phyloP scores from a whole-genome alignment of 2,329 filamentous ascomycete species.

The Ophiocordyceps sinensis region DNA sequence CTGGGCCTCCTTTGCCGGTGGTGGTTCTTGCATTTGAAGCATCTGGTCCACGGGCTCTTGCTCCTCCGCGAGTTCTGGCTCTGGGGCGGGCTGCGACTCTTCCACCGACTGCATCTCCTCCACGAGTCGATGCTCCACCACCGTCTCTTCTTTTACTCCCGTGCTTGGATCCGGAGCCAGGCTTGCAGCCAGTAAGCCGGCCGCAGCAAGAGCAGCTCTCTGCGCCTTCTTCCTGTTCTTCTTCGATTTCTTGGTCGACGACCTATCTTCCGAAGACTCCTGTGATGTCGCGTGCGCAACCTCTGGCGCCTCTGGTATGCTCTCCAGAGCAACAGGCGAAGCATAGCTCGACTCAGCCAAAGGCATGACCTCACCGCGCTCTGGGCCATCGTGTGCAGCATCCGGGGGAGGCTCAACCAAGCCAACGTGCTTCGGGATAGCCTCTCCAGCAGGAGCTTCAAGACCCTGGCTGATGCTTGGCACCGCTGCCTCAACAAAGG shows the following conservation, averaged over 20 bases:
- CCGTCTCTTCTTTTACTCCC: background rate
- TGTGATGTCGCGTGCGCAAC: slow-evolving; percentile 1
- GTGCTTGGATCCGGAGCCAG: background rate
- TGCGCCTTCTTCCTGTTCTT: slow-evolving; percentile 23
- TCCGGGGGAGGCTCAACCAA: background rate
- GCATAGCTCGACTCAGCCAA: background rate
- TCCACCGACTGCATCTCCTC: too few relatives aligned
- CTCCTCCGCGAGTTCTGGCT: too few relatives aligned
- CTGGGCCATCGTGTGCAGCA: background rate
- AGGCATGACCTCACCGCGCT: background rate
- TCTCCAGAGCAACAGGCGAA: background rate
- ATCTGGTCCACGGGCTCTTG: too few relatives aligned
- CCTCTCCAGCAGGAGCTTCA: too few relatives aligned
- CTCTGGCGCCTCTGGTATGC: background rate
- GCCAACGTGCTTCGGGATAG: slow-evolving; percentile 1
- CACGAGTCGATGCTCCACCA: background rate
- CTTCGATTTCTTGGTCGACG: slow-evolving; percentile 12
- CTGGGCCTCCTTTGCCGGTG: too few relatives aligned
- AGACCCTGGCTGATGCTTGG: too few relatives aligned
- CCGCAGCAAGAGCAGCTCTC: slow-evolving; percentile 12
- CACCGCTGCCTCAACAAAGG: too few relatives aligned
- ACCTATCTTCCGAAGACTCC: slow-evolving; percentile 2
- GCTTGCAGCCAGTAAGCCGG: slow-evolving; percentile 1
- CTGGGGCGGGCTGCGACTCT: too few relatives aligned
- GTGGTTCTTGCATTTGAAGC: too few relatives aligned